phyloP scores from a whole-genome alignment of 768 basidiomycete genomes.

The Russula brevipes region DNA sequence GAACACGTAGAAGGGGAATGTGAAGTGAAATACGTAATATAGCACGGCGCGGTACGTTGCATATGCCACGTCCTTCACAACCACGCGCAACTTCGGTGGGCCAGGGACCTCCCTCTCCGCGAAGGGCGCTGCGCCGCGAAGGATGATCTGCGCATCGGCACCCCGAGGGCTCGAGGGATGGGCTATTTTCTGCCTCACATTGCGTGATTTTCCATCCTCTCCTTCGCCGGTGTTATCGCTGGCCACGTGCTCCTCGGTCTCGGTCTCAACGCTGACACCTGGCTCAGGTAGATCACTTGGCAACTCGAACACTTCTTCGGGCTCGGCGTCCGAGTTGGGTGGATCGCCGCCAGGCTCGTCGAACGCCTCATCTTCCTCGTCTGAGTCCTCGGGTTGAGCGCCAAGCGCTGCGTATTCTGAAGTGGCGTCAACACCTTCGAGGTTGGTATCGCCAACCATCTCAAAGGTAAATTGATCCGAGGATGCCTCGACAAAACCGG shows the following conservation, averaged over 20 bases:
- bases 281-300: slow-evolving; percentile 4
- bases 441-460: slow-evolving; percentile 24
- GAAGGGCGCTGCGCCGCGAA: not conserved
- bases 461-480: slow-evolving; percentile 29
- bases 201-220: slow-evolving; percentile 26
- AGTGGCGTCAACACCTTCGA: slow-evolving; percentile 33
- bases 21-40: slow-evolving; percentile 55
- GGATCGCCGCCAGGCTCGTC: slow-evolving; percentile 25
- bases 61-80: slow-evolving; percentile 56
- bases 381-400: slow-evolving; percentile 45
- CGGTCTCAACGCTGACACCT: not conserved
- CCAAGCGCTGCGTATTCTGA: slow-evolving; percentile 44
- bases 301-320: slow-evolving; percentile 10
- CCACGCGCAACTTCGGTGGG: slow-evolving; percentile 48
- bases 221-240: not conserved
- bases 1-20: not conserved
- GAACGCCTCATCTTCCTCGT: slow-evolving; percentile 43
- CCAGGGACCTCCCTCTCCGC: slow-evolving; percentile 25
- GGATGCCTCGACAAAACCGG: slow-evolving; percentile 61
- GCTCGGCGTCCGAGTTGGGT: slow-evolving; percentile 17
- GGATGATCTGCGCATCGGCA: slow-evolving; percentile 14
- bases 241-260: not conserved
- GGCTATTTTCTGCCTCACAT: slow-evolving; percentile 34
- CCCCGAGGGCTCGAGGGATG: slow-evolving; percentile 40
- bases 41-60: slow-evolving; percentile 61